Percentiles rank a stretch among this genome's conserved stretches.
These are phyloP conservation scores for Amanita fuliginea DNA, from an alignment of 768 basidiomycete species.

Conservation along the genomic window DNA sequence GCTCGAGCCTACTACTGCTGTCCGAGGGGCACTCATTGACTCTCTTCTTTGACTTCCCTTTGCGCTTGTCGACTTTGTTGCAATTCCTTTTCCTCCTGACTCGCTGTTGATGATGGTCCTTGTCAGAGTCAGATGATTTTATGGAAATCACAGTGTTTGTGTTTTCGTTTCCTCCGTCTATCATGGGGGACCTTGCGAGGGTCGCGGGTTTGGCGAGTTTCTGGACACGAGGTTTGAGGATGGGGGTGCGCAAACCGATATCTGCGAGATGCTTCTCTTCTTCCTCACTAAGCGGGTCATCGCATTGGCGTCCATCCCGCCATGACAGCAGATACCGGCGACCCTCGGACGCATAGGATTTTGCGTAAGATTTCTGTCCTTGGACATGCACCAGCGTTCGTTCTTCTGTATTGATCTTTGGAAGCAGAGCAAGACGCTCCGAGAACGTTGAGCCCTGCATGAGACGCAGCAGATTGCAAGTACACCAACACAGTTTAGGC, in stretches of 20 bases:
- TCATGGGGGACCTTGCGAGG: neutral
- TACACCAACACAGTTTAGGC: too few species aligned
- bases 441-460: neutral
- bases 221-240: slow-evolving; percentile 35
- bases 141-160: neutral
- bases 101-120: neutral
- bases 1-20: neutral
- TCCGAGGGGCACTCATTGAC: slow-evolving; percentile 1
- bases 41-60: slow-evolving; percentile 1
- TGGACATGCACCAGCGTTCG: slow-evolving; percentile 37
- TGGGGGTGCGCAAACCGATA: slow-evolving; percentile 41
- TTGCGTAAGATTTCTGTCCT: slow-evolving; percentile 34
- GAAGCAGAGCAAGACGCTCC: slow-evolving; percentile 17
- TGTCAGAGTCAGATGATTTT: neutral
- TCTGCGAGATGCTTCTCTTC: slow-evolving; percentile 7
- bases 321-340: slow-evolving; percentile 19
- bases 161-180: neutral
- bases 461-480: neutral
- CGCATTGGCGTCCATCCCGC: slow-evolving; percentile 5
- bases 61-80: slow-evolving; percentile 1
- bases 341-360: slow-evolving; percentile 32
- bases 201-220: neutral
- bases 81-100: neutral
- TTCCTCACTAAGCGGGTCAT: neutral
- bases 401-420: slow-evolving; percentile 28